Evolutionary conservation across 306 rosid species (phyloP), one percentile per base, ranked within the genome.

Genomic region (Dalbergia oliveri): DNA sequence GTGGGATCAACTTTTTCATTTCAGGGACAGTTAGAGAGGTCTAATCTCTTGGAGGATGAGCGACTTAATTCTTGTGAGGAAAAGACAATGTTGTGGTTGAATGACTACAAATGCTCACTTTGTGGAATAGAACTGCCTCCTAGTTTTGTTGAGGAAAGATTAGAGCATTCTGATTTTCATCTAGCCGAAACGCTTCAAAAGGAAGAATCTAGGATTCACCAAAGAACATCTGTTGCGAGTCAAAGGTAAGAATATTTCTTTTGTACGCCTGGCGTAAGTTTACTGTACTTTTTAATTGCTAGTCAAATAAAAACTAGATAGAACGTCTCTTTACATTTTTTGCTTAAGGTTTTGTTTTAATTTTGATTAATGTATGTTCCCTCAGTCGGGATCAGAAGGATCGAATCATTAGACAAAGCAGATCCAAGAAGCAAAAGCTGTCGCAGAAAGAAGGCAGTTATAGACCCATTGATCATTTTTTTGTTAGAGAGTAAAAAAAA

Each of bases 111-210:
- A 80, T 95, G 99, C 80, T 88, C 98, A 53, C 82, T 95, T 26
- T 95, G 99, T 62, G 97, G 97, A 64, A 62, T 75, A 79, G 99
- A 95, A 86, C 79, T 95, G 79, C 99, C 97, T 21, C 89, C 84
- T 49, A 86, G 87, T 87, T 93, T 92, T 78, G 86, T 84, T 41
- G 90, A 84, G 78, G 99, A 95, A 87, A 88, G 99, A 64, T 90
- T 84, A 86, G 97, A 95, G 83, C 99, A 95, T 81, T 73, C 82
- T 50, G 99, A 95, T 86, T 95, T 95, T 79, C 99, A 95, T 85
- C 88, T 93, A 60, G 99, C 99, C 6, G 89, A 93, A 84, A 91
- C 87, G 88, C 94, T 95, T 86, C 99, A 95, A 84, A 82, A 78
- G 19, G 97, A 89, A 72, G 99, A 93, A 83, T 91, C 98, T 62